Evolutionary conservation across 1,284 basidiomycete genomes (phyloP).

Genomic region (Marasmius tenuissimus): DNA sequence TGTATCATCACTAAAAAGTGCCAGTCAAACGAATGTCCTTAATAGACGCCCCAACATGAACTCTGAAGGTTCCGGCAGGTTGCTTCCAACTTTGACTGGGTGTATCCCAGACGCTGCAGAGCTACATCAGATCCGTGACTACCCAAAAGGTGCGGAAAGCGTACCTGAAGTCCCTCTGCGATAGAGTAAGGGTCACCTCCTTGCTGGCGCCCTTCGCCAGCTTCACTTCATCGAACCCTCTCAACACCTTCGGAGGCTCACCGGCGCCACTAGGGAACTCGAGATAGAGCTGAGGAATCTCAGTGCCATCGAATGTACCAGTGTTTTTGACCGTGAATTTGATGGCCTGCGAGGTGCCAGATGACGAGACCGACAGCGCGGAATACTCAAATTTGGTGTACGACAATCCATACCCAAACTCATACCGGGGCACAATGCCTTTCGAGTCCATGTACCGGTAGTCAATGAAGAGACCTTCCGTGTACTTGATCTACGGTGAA

Average conservation of each 20-base stretch:
- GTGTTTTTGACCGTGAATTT: constrained; percentile 52
- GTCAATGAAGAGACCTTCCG: constrained; percentile 55
- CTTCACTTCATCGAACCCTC: constrained; percentile 34
- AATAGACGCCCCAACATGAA: constrained; percentile 16
- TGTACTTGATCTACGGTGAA: constrained; percentile 36
- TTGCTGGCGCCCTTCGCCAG: constrained; percentile 11
- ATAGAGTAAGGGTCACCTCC: constrained; percentile 11
- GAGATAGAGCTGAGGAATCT: constrained; percentile 57
- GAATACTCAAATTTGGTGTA: constrained; percentile 77
- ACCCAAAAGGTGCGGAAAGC: background rate
- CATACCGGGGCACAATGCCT: constrained; percentile 55
- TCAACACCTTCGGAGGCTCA: constrained; percentile 33
- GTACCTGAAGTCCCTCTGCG: constrained; percentile 16
- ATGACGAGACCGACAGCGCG: constrained; percentile 39
- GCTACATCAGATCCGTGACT: background rate
- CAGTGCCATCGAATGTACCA: constrained; percentile 49
- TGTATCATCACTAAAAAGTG: background rate
- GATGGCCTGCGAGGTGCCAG: constrained; percentile 34
- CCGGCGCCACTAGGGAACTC: constrained; percentile 42
- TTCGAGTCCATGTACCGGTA: constrained; percentile 70
- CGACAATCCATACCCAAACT: constrained; percentile 80
- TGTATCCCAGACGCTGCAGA: constrained; percentile 13
- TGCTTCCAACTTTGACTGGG: constrained; percentile 12
- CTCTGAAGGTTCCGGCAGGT: constrained; percentile 14
- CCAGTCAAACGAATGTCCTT: constrained; percentile 17